Evolutionary conservation across 1,284 basidiomycete genomes (phyloP).

Genomic region (Lentinula novae-zelandiae): DNA sequence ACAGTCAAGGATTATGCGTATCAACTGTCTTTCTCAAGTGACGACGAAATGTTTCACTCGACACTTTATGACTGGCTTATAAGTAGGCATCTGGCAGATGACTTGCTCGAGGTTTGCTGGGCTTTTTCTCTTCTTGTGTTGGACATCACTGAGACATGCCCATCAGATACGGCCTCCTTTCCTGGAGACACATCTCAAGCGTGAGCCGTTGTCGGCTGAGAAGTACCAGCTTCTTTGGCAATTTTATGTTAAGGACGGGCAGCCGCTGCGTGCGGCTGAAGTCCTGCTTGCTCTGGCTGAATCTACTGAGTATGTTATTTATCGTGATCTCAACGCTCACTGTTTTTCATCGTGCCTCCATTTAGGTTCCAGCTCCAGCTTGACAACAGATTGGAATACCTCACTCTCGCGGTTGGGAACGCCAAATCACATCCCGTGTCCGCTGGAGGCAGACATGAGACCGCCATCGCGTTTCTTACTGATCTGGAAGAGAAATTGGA

Average conservation of each 20-base stretch:
- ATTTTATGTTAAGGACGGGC: constrained; percentile 90
- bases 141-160: constrained; percentile 3
- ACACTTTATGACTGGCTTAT: constrained; percentile 95
- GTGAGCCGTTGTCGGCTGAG: constrained; percentile 76
- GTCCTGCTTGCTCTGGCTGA: constrained; percentile 86
- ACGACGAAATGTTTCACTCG: constrained; percentile 94
- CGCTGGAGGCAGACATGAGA: constrained; percentile 71
- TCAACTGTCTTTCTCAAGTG: constrained; percentile 76
- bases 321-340: constrained; percentile 24
- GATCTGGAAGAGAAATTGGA: constrained; percentile 96
- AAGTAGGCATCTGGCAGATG: constrained; percentile 74
- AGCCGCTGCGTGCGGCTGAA: constrained; percentile 82
- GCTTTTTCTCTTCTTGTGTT: constrained; percentile 14
- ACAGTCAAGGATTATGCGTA: constrained; percentile 72
- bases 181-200: constrained; percentile 83
- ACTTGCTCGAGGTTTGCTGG: constrained; percentile 77
- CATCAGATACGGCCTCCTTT: constrained; percentile 75
- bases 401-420: constrained; percentile 92
- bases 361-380: constrained; percentile 67
- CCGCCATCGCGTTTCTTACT: constrained; percentile 86
- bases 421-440: constrained; percentile 91
- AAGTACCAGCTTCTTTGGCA: constrained; percentile 95
- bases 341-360: neutral
- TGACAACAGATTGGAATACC: constrained; percentile 78
- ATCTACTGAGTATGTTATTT: constrained; percentile 76